Percentiles rank a stretch among this genome's conserved stretches.
phyloP scores from a whole-genome alignment of 148 eudicot genomes.

The Fagopyrum tataricum region DNA sequence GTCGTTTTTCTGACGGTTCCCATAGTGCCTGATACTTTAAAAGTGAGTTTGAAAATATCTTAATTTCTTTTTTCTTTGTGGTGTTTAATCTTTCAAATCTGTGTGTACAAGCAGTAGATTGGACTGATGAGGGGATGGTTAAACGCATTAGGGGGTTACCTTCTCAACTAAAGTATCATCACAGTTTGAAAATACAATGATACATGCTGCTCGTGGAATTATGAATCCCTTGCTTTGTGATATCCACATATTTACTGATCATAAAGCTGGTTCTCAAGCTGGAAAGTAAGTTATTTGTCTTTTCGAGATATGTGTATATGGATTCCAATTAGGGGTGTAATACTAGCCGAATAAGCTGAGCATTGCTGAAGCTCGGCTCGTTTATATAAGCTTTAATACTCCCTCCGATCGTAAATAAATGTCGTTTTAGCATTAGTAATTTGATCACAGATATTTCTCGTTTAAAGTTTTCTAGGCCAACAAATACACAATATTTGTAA shows the following conservation, averaged over 20 bases:
- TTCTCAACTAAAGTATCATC: slow-evolving; percentile 69
- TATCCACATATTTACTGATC: slow-evolving; percentile 78
- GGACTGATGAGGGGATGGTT: slow-evolving; percentile 91
- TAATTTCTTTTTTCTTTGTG: not conserved
- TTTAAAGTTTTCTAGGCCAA: too few relatives aligned
- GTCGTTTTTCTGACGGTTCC: slow-evolving; percentile 72
- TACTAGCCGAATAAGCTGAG: too few relatives aligned
- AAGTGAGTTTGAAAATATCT: slow-evolving; percentile 27
- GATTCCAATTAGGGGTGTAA: not conserved
- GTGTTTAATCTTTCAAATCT: slow-evolving; percentile 4
- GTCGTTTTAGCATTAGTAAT: too few relatives aligned
- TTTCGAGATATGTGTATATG: not conserved
- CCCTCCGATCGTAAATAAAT: too few relatives aligned
- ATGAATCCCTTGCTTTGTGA: slow-evolving; percentile 79
- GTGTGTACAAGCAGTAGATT: slow-evolving; percentile 58
- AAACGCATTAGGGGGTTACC: slow-evolving; percentile 80
- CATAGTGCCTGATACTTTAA: slow-evolving; percentile 49
- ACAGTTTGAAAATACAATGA: slow-evolving; percentile 71
- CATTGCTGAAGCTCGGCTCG: too few relatives aligned
- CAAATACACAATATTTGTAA: too few relatives aligned
- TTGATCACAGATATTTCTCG: too few relatives aligned
- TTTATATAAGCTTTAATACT: too few relatives aligned
- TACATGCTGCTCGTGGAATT: slow-evolving; percentile 83
- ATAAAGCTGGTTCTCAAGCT: slow-evolving; percentile 64
- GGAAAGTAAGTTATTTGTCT: slow-evolving; percentile 69